Evolutionary conservation across 371 early-diverging fungal species (phyloP), one percentile per base, ranked within the genome.

Genomic region (Rhizopus arrhizus): DNA sequence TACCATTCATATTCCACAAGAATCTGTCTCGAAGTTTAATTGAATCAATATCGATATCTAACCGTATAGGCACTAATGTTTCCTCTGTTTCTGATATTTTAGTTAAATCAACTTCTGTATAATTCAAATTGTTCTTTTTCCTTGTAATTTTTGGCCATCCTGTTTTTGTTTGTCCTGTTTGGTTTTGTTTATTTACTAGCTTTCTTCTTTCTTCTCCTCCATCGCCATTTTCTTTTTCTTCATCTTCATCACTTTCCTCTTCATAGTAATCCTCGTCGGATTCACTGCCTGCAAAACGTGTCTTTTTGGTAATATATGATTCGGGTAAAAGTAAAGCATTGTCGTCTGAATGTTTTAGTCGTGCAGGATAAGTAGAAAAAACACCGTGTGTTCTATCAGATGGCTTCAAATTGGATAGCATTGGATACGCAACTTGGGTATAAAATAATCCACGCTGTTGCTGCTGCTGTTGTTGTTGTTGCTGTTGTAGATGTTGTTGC

Each of bases 1-100:
- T 72, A 82, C 84, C 91, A 69, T 90, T 87, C 64, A 91, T 73
- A 64, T 94, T 93, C 95, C 95, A 94, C 48, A 89, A 80, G 72
- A 94, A 93, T 28, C 74, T 67, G 68, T 94, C 95, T 31, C 85
- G 75, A 47, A 94, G 55, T 59, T 86, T 87, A 48, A 83, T 68
- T 36, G 89, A 90, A 48, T 93, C 92, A 7, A 92, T 54, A 65
- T 94, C 95, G 52, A 94, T 65, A 65, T 93, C 93, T 29, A 94
- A 59, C n/a, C 87, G 77, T 45, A 94, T 88, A 4, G 95, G 95
- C 0, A 93, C 87, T 10, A 94, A 61, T 0, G 73, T 56, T 71
- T 89, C 89, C 8, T 76, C 75, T 43, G 85, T 80, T 51, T 84
- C 82, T 32, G 87, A 85, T 3, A 85, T 85, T 5, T 32, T 53